These are phyloP conservation scores for Monosporozyma aerobia DNA, from an alignment of 805 yeast genomes.

Conservation along the genomic window DNA sequence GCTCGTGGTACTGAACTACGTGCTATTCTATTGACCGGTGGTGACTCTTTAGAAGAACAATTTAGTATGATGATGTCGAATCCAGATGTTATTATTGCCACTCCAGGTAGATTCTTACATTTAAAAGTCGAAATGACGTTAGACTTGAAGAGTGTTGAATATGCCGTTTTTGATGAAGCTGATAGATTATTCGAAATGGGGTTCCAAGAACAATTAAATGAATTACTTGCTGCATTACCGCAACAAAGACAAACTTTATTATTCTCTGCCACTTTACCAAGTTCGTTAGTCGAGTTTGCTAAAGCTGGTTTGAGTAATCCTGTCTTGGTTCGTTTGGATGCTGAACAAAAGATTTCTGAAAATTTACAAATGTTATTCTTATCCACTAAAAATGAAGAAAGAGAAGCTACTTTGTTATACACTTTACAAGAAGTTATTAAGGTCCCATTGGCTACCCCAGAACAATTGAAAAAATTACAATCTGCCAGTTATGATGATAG, in stretches of 20 bases:
- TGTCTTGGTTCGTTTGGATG: constrained; percentile 82
- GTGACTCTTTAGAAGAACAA: constrained; percentile 97
- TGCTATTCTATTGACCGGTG: constrained; percentile 80
- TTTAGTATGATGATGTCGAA: constrained; percentile 85
- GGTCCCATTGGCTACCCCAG: constrained; percentile 70
- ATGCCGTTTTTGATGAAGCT: constrained; percentile 93
- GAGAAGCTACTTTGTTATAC: constrained; percentile 78
- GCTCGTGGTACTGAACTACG: constrained; percentile 76
- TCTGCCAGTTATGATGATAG: constrained; percentile 39
- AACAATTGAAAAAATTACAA: constrained; percentile 48
- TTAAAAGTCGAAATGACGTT: constrained; percentile 90
- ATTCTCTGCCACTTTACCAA: constrained; percentile 92
- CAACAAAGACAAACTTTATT: constrained; percentile 75
- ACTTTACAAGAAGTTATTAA: constrained; percentile 77
- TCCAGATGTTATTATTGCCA: constrained; percentile 92
- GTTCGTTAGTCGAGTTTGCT: constrained; percentile 88
- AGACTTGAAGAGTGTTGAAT: constrained; percentile 75
- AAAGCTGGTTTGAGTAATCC: constrained; percentile 94
- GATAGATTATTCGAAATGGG: constrained; percentile 96
- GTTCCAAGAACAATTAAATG: constrained; percentile 86
- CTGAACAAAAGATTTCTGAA: constrained; percentile 85
- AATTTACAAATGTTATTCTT: constrained; percentile 84
- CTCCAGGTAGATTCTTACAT: constrained; percentile 96
- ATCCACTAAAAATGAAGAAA: constrained; percentile 69
- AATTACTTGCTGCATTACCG: constrained; percentile 76